These are phyloP conservation scores for Chytridium lagenaria DNA, from an alignment of 371 early-diverging fungal species.

Conservation along the genomic window DNA sequence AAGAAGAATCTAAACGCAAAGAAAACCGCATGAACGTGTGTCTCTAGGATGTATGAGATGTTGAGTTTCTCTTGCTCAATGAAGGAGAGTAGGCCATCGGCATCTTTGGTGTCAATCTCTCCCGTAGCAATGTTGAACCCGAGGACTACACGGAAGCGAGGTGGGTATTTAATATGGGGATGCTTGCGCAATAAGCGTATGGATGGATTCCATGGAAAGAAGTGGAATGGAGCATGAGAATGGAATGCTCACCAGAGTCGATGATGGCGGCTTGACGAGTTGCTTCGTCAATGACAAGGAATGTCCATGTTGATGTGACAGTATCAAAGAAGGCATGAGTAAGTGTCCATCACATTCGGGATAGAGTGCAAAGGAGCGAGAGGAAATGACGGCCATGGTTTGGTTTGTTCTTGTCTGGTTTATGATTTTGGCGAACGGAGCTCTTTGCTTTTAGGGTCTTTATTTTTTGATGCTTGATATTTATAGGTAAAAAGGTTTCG, in stretches of 20 bases:
- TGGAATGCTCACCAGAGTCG: conserved; percentile 25
- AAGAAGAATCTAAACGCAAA: too few species aligned
- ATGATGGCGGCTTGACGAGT: conserved; percentile 33
- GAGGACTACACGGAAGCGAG: conserved; percentile 15
- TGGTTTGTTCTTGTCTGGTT: background rate
- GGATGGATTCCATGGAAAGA: too few species aligned
- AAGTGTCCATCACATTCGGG: conserved; percentile 20
- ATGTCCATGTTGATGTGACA: conserved; percentile 22
- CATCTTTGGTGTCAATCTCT: conserved; percentile 19
- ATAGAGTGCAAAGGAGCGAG: background rate
- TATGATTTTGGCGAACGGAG: too few species aligned
- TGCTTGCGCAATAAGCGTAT: too few species aligned
- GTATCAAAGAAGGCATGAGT: conserved; percentile 27
- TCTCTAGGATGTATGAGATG: conserved; percentile 34
- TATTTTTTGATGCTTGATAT: too few species aligned
- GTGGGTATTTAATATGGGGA: background rate
- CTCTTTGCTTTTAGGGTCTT: too few species aligned
- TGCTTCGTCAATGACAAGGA: conserved; percentile 20
- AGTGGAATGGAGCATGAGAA: too few species aligned
- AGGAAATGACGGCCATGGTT: background rate
- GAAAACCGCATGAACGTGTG: conserved; percentile 41
- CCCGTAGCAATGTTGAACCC: conserved; percentile 29
- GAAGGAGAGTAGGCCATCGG: conserved; percentile 30
- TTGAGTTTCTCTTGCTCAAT: conserved; percentile 16
- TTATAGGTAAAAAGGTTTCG: too few species aligned